phyloP scores from a whole-genome alignment of 225 moss, liverwort and hornwort species.

The Physcomitrium patens region DNA sequence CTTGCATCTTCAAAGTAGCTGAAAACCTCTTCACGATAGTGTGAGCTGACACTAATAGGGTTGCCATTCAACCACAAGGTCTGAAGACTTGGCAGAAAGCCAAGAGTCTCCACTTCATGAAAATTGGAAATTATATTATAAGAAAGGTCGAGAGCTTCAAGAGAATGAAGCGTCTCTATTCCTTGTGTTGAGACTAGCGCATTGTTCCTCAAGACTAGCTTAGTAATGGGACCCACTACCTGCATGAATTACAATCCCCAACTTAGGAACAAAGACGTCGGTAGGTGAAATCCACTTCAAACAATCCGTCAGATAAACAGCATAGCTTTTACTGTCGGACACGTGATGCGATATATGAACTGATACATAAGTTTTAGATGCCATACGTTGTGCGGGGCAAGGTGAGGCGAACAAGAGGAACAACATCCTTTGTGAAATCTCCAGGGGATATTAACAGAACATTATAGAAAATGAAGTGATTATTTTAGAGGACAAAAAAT shows the following conservation, averaged over 20 bases:
- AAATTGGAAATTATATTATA: slow-evolving; percentile 91
- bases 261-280: background rate
- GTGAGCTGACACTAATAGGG: slow-evolving; percentile 74
- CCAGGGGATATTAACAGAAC: background rate
- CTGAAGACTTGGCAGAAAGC: slow-evolving; percentile 65
- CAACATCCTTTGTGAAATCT: background rate
- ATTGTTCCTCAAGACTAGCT: slow-evolving; percentile 89
- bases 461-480: background rate
- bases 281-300: slow-evolving; percentile 16
- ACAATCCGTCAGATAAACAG: background rate
- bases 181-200: slow-evolving; percentile 88
- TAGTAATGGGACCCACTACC: slow-evolving; percentile 71
- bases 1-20: slow-evolving; percentile 78
- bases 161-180: slow-evolving; percentile 73
- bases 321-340: background rate
- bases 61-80: slow-evolving; percentile 88
- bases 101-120: slow-evolving; percentile 83
- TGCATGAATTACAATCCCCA: slow-evolving; percentile 40
- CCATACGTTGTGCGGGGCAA: too few relatives aligned
- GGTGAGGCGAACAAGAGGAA: too few relatives aligned
- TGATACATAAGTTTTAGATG: too few relatives aligned
- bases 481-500: background rate
- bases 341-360: background rate
- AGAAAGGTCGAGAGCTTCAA: slow-evolving; percentile 95
- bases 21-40: slow-evolving; percentile 83